Percentiles rank a stretch among this genome's conserved stretches.
phyloP scores from a whole-genome alignment of 345 rosid species.

The Erysimum cheiranthoides region DNA sequence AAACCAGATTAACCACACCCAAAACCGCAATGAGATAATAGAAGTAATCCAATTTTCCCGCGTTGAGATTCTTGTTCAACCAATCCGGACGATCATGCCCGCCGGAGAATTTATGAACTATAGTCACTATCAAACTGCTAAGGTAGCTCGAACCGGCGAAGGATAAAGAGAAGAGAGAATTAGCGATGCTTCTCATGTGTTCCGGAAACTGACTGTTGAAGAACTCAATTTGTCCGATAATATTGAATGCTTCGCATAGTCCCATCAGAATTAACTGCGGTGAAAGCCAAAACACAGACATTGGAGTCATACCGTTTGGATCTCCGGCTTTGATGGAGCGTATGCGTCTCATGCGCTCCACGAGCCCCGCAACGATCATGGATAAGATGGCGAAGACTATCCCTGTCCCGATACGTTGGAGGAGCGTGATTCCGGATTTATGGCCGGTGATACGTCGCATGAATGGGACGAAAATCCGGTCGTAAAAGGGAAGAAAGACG shows the following conservation, averaged over 20 bases:
- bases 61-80: conserved; percentile 72
- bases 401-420: conserved; percentile 88
- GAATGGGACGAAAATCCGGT: conserved; percentile 62
- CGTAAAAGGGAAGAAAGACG: conserved; percentile 56
- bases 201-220: conserved; percentile 88
- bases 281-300: conserved; percentile 82
- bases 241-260: conserved; percentile 82
- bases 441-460: conserved; percentile 69
- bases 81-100: conserved; percentile 63
- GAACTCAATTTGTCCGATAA: conserved; percentile 79
- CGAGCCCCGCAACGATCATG: conserved; percentile 74
- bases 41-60: conserved; percentile 82
- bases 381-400: conserved; percentile 69
- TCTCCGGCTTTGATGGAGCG: conserved; percentile 51
- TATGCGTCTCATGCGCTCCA: conserved; percentile 61
- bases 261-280: conserved; percentile 82
- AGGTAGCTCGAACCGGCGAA: conserved; percentile 70
- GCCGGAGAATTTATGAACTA: conserved; percentile 63
- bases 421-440: conserved; percentile 73
- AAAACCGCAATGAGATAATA: conserved; percentile 74
- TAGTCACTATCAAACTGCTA: conserved; percentile 71
- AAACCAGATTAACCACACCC: conserved; percentile 69
- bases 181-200: conserved; percentile 86
- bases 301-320: conserved; percentile 54
- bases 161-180: conserved; percentile 69